Evolutionary conservation across 2,329 filamentous ascomycete genomes (phyloP).

Genomic region (Epichloe gansuensis): DNA sequence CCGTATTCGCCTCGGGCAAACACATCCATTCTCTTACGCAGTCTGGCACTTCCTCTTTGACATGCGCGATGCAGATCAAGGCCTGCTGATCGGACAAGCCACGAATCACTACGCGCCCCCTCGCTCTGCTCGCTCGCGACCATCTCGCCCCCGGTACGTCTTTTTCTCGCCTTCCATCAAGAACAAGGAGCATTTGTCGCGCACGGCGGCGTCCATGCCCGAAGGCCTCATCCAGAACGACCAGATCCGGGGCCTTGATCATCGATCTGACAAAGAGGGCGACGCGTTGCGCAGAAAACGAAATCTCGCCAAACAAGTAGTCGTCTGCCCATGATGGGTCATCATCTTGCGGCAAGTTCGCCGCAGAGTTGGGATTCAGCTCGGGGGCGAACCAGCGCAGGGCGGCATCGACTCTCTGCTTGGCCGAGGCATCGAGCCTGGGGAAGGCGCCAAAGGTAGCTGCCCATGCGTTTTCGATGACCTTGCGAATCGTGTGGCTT

Average conservation of each 20-base stretch:
- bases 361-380: slow-evolving; percentile 44
- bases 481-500: slow-evolving; percentile 56
- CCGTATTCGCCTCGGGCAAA: slow-evolving; percentile 62
- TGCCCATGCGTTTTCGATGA: slow-evolving; percentile 79
- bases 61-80: slow-evolving; percentile 83
- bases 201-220: slow-evolving; percentile 66
- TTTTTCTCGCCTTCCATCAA: slow-evolving; percentile 52
- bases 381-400: slow-evolving; percentile 70
- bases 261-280: slow-evolving; percentile 73
- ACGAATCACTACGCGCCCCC: slow-evolving; percentile 35
- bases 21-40: slow-evolving; percentile 77
- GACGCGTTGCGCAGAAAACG: slow-evolving; percentile 74
- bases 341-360: slow-evolving; percentile 9
- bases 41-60: slow-evolving; percentile 79
- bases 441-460: slow-evolving; percentile 72
- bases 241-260: slow-evolving; percentile 67
- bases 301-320: slow-evolving; percentile 58
- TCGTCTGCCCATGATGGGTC: slow-evolving; percentile 52
- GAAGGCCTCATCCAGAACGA: slow-evolving; percentile 84
- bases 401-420: slow-evolving; percentile 51
- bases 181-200: slow-evolving; percentile 81
- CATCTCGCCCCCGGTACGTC: slow-evolving; percentile 24
- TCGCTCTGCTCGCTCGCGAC: slow-evolving; percentile 30
- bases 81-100: slow-evolving; percentile 64
- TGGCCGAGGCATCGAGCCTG: slow-evolving; percentile 44